phyloP scores from a whole-genome alignment of 2,329 filamentous ascomycete genomes.

The Colletotrichum sidae region DNA sequence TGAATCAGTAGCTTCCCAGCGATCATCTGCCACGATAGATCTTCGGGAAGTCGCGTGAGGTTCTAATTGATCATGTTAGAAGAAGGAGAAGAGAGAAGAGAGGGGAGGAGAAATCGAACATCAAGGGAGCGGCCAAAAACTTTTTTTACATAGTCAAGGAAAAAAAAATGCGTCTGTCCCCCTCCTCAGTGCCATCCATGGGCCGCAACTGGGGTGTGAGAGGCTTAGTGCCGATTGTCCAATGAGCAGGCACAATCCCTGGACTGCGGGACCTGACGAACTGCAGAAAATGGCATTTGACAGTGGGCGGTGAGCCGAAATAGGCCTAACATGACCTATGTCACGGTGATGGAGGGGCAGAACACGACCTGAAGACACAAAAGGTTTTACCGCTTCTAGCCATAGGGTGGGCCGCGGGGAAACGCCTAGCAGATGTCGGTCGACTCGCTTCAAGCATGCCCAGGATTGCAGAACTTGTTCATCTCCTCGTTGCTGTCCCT shows the following conservation, averaged over 20 bases:
- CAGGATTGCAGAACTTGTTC: slow-evolving; percentile 29
- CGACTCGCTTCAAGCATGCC: no score
- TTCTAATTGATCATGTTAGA: slow-evolving; percentile 37
- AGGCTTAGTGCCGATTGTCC: slow-evolving; percentile 27
- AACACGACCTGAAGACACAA: slow-evolving; percentile 5
- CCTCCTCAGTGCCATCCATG: slow-evolving; percentile 10
- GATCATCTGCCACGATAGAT: slow-evolving; percentile 41
- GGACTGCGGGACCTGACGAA: slow-evolving; percentile 14
- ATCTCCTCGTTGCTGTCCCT: slow-evolving; percentile 23
- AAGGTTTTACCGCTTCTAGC: slow-evolving; percentile 34
- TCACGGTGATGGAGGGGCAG: slow-evolving; percentile 5
- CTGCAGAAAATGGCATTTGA: slow-evolving; percentile 22
- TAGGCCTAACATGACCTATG: neutral
- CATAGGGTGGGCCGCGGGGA: slow-evolving; percentile 26
- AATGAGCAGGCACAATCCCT: slow-evolving; percentile 34
- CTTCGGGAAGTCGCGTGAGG: slow-evolving; percentile 37
- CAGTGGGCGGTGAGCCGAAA: slow-evolving; percentile 27
- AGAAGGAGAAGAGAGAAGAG: slow-evolving; percentile 36
- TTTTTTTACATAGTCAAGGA: slow-evolving; percentile 37
- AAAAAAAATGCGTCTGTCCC: slow-evolving; percentile 29
- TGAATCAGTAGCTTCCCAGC: slow-evolving; percentile 38
- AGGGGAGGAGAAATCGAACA: slow-evolving; percentile 22
- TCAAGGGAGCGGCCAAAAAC: slow-evolving; percentile 33
- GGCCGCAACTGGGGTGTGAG: neutral
- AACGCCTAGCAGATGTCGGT: slow-evolving; percentile 9